These are phyloP conservation scores for Erodium trifolium DNA, from an alignment of 441 rosid species.

Conservation along the genomic window DNA sequence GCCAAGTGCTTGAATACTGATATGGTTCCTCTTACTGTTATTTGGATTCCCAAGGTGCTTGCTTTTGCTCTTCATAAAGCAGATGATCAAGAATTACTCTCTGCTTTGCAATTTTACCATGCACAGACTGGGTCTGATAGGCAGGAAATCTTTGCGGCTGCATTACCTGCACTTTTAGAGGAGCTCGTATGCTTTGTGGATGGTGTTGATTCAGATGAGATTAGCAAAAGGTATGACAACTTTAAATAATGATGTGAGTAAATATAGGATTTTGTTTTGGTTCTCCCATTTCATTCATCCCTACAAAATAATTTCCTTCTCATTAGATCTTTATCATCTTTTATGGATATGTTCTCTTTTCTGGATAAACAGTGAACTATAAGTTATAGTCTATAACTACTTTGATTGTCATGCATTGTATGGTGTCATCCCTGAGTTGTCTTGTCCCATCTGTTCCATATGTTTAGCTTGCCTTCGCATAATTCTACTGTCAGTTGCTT, in stretches of 20 bases:
- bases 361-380: not conserved
- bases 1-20: conserved; percentile 70
- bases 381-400: not conserved
- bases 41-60: conserved; percentile 94
- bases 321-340: not conserved
- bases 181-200: conserved; percentile 91
- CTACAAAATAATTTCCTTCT: not conserved
- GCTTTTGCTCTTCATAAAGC: conserved; percentile 80
- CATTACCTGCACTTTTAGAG: conserved; percentile 91
- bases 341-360: not conserved
- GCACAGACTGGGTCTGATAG: conserved; percentile 77
- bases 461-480: conserved; percentile 3
- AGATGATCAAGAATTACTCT: conserved; percentile 55
- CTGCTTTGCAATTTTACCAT: conserved; percentile 78
- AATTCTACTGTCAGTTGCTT: not conserved
- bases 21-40: conserved; percentile 65
- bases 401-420: not conserved
- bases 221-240: conserved; percentile 58
- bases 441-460: not conserved
- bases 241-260: not conserved
- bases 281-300: conserved; percentile 6
- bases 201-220: conserved; percentile 66
- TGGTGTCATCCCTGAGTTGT: conserved; percentile 1
- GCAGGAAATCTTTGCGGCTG: conserved; percentile 91
- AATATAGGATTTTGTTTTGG: conserved; percentile 4